Conservation (phyloP, 2,329 filamentous ascomycete species). For the Pyrenophora graminea region DNA sequence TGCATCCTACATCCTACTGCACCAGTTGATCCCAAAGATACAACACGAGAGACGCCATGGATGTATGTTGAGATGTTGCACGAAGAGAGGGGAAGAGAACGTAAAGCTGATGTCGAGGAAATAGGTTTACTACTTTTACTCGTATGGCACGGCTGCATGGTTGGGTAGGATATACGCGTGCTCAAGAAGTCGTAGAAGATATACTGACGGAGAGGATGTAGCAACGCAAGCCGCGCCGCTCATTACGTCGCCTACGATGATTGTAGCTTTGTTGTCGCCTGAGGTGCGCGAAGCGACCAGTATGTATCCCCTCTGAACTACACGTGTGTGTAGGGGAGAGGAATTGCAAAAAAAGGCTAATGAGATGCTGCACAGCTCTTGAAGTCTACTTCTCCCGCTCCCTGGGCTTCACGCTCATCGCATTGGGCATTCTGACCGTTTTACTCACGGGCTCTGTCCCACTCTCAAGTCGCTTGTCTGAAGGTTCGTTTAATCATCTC, state of each 20-base stretch:
- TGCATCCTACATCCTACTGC: too few relatives aligned
- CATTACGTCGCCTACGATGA: constrained; percentile 63
- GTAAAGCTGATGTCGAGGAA: constrained; percentile 19
- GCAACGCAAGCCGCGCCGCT: constrained; percentile 57
- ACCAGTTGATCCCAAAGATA: too few relatives aligned
- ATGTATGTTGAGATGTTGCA: too few relatives aligned
- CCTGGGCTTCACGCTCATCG: constrained; percentile 69
- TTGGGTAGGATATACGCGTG: constrained; percentile 28
- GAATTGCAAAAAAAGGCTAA: not conserved
- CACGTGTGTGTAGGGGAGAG: too few relatives aligned
- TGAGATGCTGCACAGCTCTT: constrained; percentile 51
- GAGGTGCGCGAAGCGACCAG: constrained; percentile 60
- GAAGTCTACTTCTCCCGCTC: constrained; percentile 76
- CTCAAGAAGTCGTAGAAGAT: too few relatives aligned
- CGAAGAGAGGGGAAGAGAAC: too few relatives aligned
- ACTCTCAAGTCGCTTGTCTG: constrained; percentile 56
- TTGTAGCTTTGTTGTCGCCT: constrained; percentile 62
- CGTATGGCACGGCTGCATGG: constrained; percentile 51
- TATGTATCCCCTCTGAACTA: constrained; percentile 40
- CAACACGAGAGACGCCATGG: too few relatives aligned
- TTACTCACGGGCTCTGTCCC: constrained; percentile 73
- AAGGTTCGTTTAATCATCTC: constrained; percentile 23
- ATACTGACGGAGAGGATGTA: constrained; percentile 18
- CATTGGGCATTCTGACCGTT: constrained; percentile 66
- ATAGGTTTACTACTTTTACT: constrained; percentile 52